These are phyloP conservation scores for Melampsora abietis-canadensis DNA, from an alignment of 1,284 basidiomycete species.

Conservation along the genomic window DNA sequence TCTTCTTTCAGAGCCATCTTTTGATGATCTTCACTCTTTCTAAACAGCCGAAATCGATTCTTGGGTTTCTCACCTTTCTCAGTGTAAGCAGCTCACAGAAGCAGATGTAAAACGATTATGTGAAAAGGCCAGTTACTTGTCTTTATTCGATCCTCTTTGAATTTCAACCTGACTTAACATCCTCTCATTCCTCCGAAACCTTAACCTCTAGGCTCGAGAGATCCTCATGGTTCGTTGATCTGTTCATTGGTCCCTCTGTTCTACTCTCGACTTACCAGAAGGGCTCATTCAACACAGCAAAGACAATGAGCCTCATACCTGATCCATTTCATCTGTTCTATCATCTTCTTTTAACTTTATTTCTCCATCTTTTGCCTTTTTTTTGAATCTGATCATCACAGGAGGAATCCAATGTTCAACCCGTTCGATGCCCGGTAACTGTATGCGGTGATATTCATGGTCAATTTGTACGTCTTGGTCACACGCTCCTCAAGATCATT, in stretches of 20 bases:
- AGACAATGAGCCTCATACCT: slow-evolving; percentile 9
- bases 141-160: neutral
- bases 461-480: slow-evolving; percentile 79
- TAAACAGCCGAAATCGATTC: slow-evolving; percentile 65
- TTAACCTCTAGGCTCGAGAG: slow-evolving; percentile 38
- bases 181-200: slow-evolving; percentile 44
- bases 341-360: neutral
- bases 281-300: slow-evolving; percentile 6
- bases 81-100: slow-evolving; percentile 96
- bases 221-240: slow-evolving; percentile 38
- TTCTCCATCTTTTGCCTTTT: neutral
- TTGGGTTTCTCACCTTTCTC: slow-evolving; percentile 95
- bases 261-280: slow-evolving; percentile 8
- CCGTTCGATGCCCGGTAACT: slow-evolving; percentile 93
- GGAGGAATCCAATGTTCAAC: slow-evolving; percentile 92
- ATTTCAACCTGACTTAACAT: slow-evolving; percentile 10
- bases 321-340: neutral
- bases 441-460: slow-evolving; percentile 98
- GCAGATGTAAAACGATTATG: slow-evolving; percentile 95
- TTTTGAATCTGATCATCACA: slow-evolving; percentile 4
- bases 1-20: too few relatives aligned
- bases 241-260: slow-evolving; percentile 8
- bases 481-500: neutral
- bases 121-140: slow-evolving; percentile 77
- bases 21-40: too few relatives aligned